Percentiles rank a stretch among this genome's conserved stretches.
Evolutionary conservation across 345 rosid species (phyloP).

Genomic region (Eucalyptus tenuipes): DNA sequence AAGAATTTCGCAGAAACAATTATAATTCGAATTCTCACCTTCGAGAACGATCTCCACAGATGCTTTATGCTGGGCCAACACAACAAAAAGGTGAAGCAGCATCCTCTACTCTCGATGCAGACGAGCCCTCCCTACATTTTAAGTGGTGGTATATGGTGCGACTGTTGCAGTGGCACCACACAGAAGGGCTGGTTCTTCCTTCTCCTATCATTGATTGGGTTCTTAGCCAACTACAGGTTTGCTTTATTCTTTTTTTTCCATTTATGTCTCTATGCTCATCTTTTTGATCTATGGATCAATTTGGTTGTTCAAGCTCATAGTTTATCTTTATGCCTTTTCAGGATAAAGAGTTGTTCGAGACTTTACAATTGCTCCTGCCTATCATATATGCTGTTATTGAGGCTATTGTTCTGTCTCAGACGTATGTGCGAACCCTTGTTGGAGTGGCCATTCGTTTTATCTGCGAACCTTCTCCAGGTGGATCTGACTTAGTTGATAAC

Average conservation of each 20-base stretch:
- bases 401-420: conserved; percentile 73
- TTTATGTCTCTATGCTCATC: not conserved
- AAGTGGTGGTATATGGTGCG: conserved; percentile 97
- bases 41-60: conserved; percentile 60
- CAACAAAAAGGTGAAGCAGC: conserved; percentile 45
- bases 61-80: conserved; percentile 51
- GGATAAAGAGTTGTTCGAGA: conserved; percentile 80
- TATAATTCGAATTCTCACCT: conserved; percentile 45
- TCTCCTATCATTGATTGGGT: conserved; percentile 91
- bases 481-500: conserved; percentile 92
- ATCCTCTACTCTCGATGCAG: conserved; percentile 46
- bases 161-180: conserved; percentile 86
- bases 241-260: not conserved
- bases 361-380: conserved; percentile 80
- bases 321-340: conserved; percentile 2
- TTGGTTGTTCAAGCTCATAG: not conserved
- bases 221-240: conserved; percentile 81
- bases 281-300: not conserved
- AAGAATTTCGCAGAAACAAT: conserved; percentile 59
- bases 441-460: conserved; percentile 72
- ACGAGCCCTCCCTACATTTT: conserved; percentile 75
- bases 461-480: conserved; percentile 80
- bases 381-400: conserved; percentile 82
- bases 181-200: conserved; percentile 89
- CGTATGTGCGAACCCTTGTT: conserved; percentile 70